Base-by-base conservation (phyloP, 352 stramenopile species). In the Globisporangium cederbergense region DNA sequence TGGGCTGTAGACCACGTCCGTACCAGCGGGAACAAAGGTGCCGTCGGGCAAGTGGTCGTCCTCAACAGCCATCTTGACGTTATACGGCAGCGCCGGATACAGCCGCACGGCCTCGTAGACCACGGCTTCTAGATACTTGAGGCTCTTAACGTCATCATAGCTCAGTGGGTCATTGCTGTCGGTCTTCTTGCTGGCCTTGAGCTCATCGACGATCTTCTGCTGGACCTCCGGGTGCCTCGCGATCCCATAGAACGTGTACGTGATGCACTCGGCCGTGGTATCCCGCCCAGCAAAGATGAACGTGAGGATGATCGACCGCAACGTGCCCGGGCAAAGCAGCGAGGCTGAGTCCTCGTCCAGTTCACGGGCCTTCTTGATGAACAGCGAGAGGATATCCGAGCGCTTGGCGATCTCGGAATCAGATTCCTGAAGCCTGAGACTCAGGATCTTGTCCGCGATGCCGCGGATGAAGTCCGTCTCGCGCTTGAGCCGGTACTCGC, bases 241-340 rank as follows among this genome's bases (percentile, higher is more conserved):
- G 4, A 97, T 70, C 11, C 67, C 66, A 60, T 97, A 95, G 49
- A 95, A 84, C 32, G 72, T 72, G 72, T 93, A 96, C 2, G 85
- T 89, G 43, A 96, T 70, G 54, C 77, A 83, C 50, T 88, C 76
- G 3, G 81, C 71, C 0, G 83, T 94, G 8, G 86, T 96, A 62
- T 95, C 89, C 59, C 87, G 89, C 16, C 87, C 89, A n/a, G 79
- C 89, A 58, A 96, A 90, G 22, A 96, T 74, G 36, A 96, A 90
- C 9, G 85, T 93, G 38, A 92, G 73, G 42, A 90, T 74, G 55
- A 90, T 83, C 32, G 86, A 87, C 6, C 76, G 71, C 9, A 95
- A 69, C 6, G 80, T 87, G 45, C 58, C 43, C 0, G 68, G 61
- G 6, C 66, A 64, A 0, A 86, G 56, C 30, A 77, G 28, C 43